A percentile compares a stretch with the other conserved stretches of the same genome.
Conservation (phyloP, 495 filamentous ascomycete species). For the Xylaria curta region DNA sequence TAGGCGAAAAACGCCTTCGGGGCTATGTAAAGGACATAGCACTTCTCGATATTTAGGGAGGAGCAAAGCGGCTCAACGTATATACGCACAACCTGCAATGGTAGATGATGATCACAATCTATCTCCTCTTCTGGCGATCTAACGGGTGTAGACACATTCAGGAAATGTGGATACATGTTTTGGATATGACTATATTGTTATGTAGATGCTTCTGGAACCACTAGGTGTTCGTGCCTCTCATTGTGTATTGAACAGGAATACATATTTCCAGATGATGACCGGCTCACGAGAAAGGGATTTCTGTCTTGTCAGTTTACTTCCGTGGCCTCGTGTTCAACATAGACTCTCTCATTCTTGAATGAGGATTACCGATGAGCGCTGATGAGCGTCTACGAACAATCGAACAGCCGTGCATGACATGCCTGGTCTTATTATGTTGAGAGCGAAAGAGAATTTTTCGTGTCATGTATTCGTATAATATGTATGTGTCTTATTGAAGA, state of each 20-base stretch:
- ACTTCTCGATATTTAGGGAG: not conserved
- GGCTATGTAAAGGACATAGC: not conserved
- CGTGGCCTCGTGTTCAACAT: too few species aligned
- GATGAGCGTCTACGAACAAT: not conserved
- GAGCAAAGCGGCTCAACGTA: not conserved
- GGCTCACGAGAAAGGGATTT: too few species aligned
- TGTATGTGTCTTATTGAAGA: not conserved
- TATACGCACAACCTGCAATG: not conserved
- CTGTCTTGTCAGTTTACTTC: too few species aligned
- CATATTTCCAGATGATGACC: too few species aligned
- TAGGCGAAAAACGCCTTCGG: not conserved
- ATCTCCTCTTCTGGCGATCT: not conserved
- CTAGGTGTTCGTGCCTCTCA: too few species aligned
- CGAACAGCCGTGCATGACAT: not conserved
- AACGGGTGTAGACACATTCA: too few species aligned
- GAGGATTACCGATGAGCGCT: too few species aligned
- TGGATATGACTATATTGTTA: not conserved
- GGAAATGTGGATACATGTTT: not conserved
- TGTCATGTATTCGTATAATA: not conserved
- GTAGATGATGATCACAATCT: constrained; percentile 5
- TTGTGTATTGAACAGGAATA: too few species aligned
- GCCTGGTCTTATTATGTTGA: not conserved
- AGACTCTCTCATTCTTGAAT: too few species aligned
- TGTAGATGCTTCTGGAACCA: not conserved
- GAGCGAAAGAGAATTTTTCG: not conserved